Conservation (phyloP, 805 yeast species). For the Saccharomycopsis sp. region DNA sequence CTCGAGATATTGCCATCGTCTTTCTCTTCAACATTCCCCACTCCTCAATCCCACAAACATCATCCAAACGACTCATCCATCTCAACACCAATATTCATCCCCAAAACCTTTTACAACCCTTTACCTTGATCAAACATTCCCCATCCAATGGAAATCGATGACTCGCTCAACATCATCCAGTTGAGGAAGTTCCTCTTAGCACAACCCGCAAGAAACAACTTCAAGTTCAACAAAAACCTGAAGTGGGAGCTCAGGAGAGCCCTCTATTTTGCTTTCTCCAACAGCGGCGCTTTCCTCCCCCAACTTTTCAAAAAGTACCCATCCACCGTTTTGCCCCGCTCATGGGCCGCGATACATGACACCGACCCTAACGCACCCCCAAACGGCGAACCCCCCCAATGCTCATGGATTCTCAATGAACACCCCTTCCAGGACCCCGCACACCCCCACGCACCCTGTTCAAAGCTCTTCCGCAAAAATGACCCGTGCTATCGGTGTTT, state of each 20-base stretch:
- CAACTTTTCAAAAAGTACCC: conserved; percentile 30
- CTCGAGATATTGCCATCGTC: too few species aligned
- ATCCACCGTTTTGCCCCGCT: conserved; percentile 24
- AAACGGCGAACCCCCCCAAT: background rate
- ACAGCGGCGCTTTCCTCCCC: conserved; percentile 33
- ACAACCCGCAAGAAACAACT: conserved; percentile 8
- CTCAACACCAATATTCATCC: too few species aligned
- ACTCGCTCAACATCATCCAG: conserved; percentile 4
- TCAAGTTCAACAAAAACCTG: conserved; percentile 6
- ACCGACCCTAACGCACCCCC: conserved; percentile 14
- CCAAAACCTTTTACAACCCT: too few species aligned
- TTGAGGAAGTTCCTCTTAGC: conserved; percentile 7
- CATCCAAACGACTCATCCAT: too few species aligned
- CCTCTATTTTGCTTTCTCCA: conserved; percentile 31
- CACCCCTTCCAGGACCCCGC: conserved; percentile 23
- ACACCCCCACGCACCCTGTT: conserved; percentile 63
- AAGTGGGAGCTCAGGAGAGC: conserved; percentile 20
- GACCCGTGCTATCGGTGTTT: conserved; percentile 67
- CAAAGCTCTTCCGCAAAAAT: conserved; percentile 51
- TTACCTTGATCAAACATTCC: too few species aligned
- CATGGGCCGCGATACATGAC: conserved; percentile 18
- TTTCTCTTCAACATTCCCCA: too few species aligned
- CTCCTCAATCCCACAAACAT: too few species aligned
- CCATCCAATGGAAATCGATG: conserved; percentile 1
- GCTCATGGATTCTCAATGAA: conserved; percentile 15